phyloP scores from a whole-genome alignment of 163 green algal genomes.

The Chloroidium sp. region DNA sequence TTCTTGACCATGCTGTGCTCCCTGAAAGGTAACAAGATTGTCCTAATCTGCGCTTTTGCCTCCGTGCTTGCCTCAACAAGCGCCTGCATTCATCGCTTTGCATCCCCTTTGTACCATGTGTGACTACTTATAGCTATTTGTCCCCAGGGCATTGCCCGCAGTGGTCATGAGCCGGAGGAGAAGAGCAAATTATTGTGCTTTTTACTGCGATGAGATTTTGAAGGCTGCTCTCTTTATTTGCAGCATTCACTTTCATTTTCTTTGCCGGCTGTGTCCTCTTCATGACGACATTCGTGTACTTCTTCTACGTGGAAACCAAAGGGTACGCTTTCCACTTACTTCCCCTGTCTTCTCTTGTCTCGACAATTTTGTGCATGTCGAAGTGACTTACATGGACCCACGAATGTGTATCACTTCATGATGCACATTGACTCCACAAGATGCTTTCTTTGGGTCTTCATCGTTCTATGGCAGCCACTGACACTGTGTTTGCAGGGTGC shows the following conservation, averaged over 20 bases:
- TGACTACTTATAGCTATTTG: too few species aligned
- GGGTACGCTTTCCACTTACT: not conserved
- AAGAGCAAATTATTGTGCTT: too few species aligned
- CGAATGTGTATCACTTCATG: not conserved
- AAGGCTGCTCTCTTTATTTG: too few species aligned
- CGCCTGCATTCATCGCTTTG: too few species aligned
- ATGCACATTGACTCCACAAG: not conserved
- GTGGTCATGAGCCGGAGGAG: too few species aligned
- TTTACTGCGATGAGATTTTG: too few species aligned
- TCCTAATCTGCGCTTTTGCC: too few species aligned
- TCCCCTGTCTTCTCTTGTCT: not conserved
- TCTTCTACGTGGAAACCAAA: slow-evolving; percentile 9
- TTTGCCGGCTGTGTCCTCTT: slow-evolving; percentile 17
- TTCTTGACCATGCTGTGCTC: slow-evolving; percentile 46
- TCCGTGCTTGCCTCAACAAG: too few species aligned
- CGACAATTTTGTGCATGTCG: not conserved
- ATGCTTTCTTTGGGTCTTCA: not conserved
- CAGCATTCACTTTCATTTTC: slow-evolving; percentile 12
- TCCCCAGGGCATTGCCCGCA: too few species aligned
- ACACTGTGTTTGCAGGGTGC: not conserved
- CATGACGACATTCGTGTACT: slow-evolving; percentile 18
- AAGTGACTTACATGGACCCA: not conserved
- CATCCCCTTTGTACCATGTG: too few species aligned
- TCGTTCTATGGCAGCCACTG: not conserved
- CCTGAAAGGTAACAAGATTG: slow-evolving; percentile 1